Base-by-base conservation (phyloP, 352 stramenopile species). In the Pythium phragmitis region DNA sequence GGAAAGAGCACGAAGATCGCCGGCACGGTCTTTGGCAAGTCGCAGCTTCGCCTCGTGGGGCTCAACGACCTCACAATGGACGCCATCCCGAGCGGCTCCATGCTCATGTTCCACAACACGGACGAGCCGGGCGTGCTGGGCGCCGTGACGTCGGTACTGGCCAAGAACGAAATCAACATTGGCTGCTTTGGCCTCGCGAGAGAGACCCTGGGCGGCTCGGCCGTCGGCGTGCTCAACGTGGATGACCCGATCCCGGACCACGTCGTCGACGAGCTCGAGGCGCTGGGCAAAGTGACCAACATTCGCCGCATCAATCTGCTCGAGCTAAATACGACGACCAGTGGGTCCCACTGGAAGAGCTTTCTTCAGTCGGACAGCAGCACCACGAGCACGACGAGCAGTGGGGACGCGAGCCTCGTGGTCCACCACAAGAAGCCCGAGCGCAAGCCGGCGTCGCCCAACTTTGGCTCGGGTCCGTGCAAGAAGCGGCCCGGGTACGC, bases 401-500 rank as follows among this genome's bases (percentile, higher is more conserved):
- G 34, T 39, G 26, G 26, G 28, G 46, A 37, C 7, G 53, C 73
- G 28, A 59, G 26, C 3, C 63, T 81, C n/a, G 75, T 91, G 47
- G 58, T 83, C 23, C 76, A 72, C 46, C 84, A 89, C 65, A 73
- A 69, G 43, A 92, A 92, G 67, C 90, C 90, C 34, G 54, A 70
- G 17, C 68, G 79, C 8, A 92, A 91, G 72, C 94, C 94, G 0
- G 64, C 63, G 21, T 94, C 88, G 63, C 94, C 97, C 13, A 96
- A 99, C 76, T 99, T 99, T 77, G 97, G 94, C 54, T 99, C 94
- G 14, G 97, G 97, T 39, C 97, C 97, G 47, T 99, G 96, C 89
- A 99, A 99, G 77, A 99, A 99, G 80, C 94, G 96, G 19, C 97
- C 97, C 6, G 97, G 96, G 34, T 99, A 98, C 77, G 85, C 86